Percentiles rank a stretch among this genome's conserved stretches.
These are phyloP conservation scores for Catharanthus roseus DNA, from an alignment of 257 asterid species.

Conservation along the genomic window DNA sequence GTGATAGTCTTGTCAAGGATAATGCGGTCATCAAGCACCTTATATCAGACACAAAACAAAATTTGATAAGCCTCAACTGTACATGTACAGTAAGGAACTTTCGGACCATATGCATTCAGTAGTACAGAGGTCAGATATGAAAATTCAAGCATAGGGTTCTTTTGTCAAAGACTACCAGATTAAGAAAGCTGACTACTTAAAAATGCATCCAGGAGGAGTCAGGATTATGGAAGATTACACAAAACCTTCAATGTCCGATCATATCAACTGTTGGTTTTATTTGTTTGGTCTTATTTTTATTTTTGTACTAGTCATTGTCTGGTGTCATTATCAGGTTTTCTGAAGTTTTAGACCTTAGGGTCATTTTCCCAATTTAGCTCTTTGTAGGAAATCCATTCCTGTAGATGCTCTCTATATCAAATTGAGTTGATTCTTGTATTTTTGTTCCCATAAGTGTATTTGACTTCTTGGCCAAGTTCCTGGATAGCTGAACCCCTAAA, in stretches of 20 bases:
- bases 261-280: not conserved
- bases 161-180: not conserved
- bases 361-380: not conserved
- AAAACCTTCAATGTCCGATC: not conserved
- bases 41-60: conserved; percentile 3
- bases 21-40: conserved; percentile 87
- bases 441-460: not conserved
- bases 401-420: not conserved
- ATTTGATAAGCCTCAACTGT: not conserved
- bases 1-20: conserved; percentile 92
- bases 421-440: not conserved
- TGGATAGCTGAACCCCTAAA: not conserved
- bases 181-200: not conserved
- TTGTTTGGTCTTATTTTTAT: not conserved
- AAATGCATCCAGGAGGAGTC: not conserved
- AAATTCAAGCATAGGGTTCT: not conserved
- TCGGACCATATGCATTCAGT: too few relatives aligned
- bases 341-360: not conserved
- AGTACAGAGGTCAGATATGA: not conserved
- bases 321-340: not conserved
- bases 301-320: not conserved
- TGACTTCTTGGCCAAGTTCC: not conserved
- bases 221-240: not conserved
- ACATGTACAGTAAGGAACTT: not conserved
- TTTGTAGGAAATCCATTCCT: not conserved